Conservation (phyloP, 106 monocot genomes). For the Dendrobium catenatum region DNA sequence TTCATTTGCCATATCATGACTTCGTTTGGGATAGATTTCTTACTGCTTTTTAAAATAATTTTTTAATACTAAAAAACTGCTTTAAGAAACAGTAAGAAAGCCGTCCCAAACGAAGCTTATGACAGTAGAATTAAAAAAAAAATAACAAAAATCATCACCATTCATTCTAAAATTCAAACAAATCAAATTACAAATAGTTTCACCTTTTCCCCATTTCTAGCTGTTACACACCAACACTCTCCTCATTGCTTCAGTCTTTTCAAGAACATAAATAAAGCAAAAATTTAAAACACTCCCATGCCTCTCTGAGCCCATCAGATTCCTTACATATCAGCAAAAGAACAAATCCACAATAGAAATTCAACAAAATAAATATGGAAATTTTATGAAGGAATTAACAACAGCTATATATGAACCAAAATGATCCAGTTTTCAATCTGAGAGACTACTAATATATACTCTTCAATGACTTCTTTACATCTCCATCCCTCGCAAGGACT, state of each 20-base stretch:
- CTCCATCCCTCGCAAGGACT: not conserved
- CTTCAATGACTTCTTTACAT: not conserved
- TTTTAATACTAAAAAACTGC: too few relatives aligned
- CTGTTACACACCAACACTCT: too few relatives aligned
- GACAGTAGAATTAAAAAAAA: too few relatives aligned
- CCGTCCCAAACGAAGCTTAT: too few relatives aligned
- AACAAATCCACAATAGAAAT: not conserved
- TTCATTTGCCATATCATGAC: too few relatives aligned
- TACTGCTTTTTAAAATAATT: too few relatives aligned
- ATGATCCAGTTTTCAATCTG: not conserved
- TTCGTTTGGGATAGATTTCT: too few relatives aligned
- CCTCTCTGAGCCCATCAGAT: not conserved
- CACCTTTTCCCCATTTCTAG: not conserved
- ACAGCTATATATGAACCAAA: not conserved
- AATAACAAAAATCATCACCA: too few relatives aligned
- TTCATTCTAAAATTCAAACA: too few relatives aligned
- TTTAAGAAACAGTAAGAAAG: too few relatives aligned
- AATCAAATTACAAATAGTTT: not conserved
- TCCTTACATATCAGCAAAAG: not conserved
- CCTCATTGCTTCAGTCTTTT: constrained; percentile 4
- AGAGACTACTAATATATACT: not conserved
- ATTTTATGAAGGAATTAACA: not conserved
- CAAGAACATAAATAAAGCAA: not conserved
- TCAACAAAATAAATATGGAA: not conserved
- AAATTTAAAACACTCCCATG: not conserved